Evolutionary conservation across 768 basidiomycete species (phyloP), one percentile per base, ranked within the genome.

Genomic region (Tricholoma hemisulphureum): DNA sequence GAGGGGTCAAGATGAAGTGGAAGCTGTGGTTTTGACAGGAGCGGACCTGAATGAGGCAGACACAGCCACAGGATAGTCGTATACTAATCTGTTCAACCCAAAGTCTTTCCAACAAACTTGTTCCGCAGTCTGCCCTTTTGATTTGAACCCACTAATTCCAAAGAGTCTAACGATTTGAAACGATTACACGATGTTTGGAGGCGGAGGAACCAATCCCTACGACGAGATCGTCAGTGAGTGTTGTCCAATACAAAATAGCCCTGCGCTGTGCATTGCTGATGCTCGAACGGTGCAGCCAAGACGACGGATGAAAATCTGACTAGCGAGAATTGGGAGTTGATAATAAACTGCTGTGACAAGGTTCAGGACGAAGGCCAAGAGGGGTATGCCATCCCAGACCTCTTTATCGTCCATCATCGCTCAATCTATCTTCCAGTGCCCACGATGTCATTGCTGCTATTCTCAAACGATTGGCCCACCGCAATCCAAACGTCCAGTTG

Each of bases 261-360:
- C 28, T 46, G 34, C n/a, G 46, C 16, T 8, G 26, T 28, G 9
- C 46, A 29, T 28, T n/a, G n/a, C 46, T 49, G 8, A 49, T 29
- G 52, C 37, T 41, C 28, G 14, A 7, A 56, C 34, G 18, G 16
- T 53, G 21, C 73, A 97, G 95, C 74, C 65, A 96, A 97, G 75
- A 91, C 96, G 31, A 99, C 97, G n/a, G 93, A 95, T 71, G 97
- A 98, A 83, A 95, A 94, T 71, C 78, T 95, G 58, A 95, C 95
- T 0, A 80, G 82, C 55, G 96, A 97, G 76, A 92, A 97, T 73
- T 99, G 97, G 97, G 95, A 95, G 69, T 78, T 94, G 58, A 93
- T 95, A 61, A 69, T 98, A 50, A 93, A 91, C 65, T 73, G 98
- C n/a, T 97, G 95, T 65, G 97, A 99, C 77, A 97, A 97, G 74